Evolutionary conservation across 1,284 basidiomycete species (phyloP).

Genomic region (Sanghuangporus sanghuang): DNA sequence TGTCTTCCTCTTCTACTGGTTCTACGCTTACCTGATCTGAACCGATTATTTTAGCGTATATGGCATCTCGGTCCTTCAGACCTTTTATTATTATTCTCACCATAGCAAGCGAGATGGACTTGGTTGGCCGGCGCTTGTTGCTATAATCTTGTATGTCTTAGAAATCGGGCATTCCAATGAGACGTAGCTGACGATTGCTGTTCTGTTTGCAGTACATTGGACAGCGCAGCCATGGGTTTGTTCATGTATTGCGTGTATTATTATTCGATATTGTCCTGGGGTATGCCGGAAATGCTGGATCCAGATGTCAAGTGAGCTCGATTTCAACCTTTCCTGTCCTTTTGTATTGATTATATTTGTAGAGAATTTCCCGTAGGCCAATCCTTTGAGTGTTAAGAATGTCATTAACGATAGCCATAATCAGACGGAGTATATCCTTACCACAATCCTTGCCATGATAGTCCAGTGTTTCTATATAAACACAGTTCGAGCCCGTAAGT

Average conservation of each 20-base stretch:
- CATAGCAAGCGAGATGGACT: conserved; percentile 1
- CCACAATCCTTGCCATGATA: conserved; percentile 7
- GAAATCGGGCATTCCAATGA: background rate
- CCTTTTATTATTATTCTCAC: conserved; percentile 13
- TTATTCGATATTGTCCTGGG: conserved; percentile 12
- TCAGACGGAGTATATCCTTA: conserved; percentile 13
- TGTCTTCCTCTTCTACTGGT: background rate
- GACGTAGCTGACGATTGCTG: background rate
- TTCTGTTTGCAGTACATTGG: background rate
- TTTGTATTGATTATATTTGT: background rate
- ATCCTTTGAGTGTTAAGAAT: background rate
- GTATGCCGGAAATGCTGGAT: background rate
- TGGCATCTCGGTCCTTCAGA: conserved; percentile 16
- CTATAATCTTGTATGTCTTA: conserved; percentile 4
- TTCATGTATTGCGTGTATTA: conserved; percentile 15
- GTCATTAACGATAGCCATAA: background rate
- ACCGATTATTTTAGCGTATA: background rate
- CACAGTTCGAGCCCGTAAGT: conserved; percentile 12
- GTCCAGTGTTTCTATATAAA: conserved; percentile 16
- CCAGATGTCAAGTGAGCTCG: conserved; percentile 7
- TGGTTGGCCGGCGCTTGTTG: conserved; percentile 8
- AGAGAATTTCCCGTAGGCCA: conserved; percentile 9
- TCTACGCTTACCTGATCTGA: background rate
- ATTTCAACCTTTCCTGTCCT: background rate
- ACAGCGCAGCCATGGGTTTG: conserved; percentile 10